Conservation (phyloP, 345 rosid species). For the Adansonia digitata region DNA sequence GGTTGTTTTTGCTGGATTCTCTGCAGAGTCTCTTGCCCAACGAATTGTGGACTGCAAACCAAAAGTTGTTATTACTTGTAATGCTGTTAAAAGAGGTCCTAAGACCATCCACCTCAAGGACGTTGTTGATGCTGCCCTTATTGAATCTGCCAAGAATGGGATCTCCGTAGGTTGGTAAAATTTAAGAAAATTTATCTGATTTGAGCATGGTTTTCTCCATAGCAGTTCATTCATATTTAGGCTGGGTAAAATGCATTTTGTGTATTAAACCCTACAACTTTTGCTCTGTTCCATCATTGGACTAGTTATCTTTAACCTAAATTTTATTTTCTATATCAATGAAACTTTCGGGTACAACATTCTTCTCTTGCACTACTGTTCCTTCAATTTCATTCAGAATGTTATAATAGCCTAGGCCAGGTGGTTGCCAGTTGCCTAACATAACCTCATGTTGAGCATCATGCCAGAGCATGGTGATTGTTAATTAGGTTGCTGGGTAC, state of each 20-base stretch:
- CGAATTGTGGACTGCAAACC: slow-evolving; percentile 93
- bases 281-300: neutral
- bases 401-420: neutral
- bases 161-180: slow-evolving; percentile 61
- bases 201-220: neutral
- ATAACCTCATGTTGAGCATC: neutral
- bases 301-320: neutral
- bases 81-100: slow-evolving; percentile 94
- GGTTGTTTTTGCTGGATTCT: slow-evolving; percentile 98
- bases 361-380: neutral
- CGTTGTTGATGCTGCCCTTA: slow-evolving; percentile 86
- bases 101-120: slow-evolving; percentile 79
- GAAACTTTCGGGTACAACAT: neutral
- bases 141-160: slow-evolving; percentile 55
- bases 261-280: neutral
- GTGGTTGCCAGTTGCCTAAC: neutral
- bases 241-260: neutral
- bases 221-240: neutral
- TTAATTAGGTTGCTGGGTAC: neutral
- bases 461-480: neutral
- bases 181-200: neutral
- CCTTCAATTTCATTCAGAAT: neutral
- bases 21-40: slow-evolving; percentile 96
- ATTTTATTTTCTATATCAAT: neutral
- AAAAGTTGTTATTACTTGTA: slow-evolving; percentile 77